Evolutionary conservation across 2,329 filamentous ascomycete species (phyloP).

Genomic region (Colletotrichum eleusines): DNA sequence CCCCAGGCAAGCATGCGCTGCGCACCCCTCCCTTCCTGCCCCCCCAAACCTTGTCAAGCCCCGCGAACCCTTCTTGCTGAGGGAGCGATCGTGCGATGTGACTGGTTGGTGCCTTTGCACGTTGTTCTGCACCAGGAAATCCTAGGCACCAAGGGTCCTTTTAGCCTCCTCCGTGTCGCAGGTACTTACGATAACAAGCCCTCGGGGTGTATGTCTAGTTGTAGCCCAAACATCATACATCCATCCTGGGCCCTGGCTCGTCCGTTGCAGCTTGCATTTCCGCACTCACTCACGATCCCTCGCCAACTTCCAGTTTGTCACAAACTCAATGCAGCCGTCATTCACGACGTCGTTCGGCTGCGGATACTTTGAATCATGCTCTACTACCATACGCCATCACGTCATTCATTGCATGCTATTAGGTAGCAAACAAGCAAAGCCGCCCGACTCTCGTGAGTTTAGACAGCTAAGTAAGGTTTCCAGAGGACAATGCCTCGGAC

Average conservation of each 20-base stretch:
- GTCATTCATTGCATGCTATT: slow-evolving; percentile 31
- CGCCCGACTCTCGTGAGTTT: slow-evolving; percentile 19
- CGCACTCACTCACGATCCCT: too few relatives aligned
- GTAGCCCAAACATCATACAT: background rate
- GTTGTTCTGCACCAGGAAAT: slow-evolving; percentile 11
- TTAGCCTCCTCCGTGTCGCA: slow-evolving; percentile 10
- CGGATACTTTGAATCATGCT: slow-evolving; percentile 13
- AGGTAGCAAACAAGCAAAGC: background rate
- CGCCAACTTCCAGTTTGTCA: too few relatives aligned
- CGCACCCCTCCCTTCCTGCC: background rate
- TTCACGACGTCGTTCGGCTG: slow-evolving; percentile 17
- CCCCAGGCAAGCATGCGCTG: slow-evolving; percentile 16
- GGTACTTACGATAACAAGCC: slow-evolving; percentile 15
- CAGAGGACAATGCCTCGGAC: background rate
- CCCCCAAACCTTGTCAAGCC: slow-evolving; percentile 11
- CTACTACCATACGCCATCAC: slow-evolving; percentile 2
- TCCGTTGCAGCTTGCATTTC: slow-evolving; percentile 20
- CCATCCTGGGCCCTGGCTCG: slow-evolving; percentile 12
- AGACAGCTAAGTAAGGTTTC: too few relatives aligned
- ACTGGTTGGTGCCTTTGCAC: background rate
- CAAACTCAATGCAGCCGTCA: slow-evolving; percentile 31
- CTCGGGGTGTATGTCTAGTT: slow-evolving; percentile 19
- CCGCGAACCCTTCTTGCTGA: slow-evolving; percentile 30
- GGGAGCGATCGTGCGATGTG: background rate
- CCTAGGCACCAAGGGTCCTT: slow-evolving; percentile 38